Evolutionary conservation across 2,329 filamentous ascomycete genomes (phyloP).

Genomic region (Teratosphaeria destructans): DNA sequence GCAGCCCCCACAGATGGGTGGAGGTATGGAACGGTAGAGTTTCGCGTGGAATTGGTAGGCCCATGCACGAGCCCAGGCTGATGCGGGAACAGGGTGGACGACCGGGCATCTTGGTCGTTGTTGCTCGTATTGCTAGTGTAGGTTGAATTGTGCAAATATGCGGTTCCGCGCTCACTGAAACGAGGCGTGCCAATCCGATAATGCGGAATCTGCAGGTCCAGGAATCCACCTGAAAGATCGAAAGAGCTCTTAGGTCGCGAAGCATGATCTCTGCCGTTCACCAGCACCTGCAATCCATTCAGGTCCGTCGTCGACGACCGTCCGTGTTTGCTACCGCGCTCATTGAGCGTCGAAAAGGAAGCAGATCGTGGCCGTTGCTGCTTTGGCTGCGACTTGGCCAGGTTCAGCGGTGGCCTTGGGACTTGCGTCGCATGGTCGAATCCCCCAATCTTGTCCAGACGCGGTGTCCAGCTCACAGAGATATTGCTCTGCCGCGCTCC

Average conservation of each 20-base stretch:
- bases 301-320: slow-evolving; percentile 23
- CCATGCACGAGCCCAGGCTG: slow-evolving; percentile 22
- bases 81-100: slow-evolving; percentile 41
- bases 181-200: slow-evolving; percentile 74
- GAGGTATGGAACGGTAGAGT: slow-evolving; percentile 7
- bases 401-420: slow-evolving; percentile 13
- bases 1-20: slow-evolving; percentile 8
- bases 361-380: slow-evolving; percentile 45
- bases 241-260: slow-evolving; percentile 19
- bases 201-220: slow-evolving; percentile 53
- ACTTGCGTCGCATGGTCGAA: slow-evolving; percentile 5
- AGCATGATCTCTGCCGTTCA: slow-evolving; percentile 13
- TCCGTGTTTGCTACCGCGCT: slow-evolving; percentile 51
- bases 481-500: slow-evolving; percentile 9
- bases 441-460: slow-evolving; percentile 3
- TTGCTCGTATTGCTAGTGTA: slow-evolving; percentile 57
- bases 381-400: slow-evolving; percentile 11
- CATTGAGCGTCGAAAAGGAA: slow-evolving; percentile 65
- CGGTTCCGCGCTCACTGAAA: slow-evolving; percentile 67
- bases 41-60: neutral
- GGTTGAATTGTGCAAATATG: slow-evolving; percentile 66
- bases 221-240: slow-evolving; percentile 15
- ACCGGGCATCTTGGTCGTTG: slow-evolving; percentile 56
- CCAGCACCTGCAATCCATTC: slow-evolving; percentile 16
- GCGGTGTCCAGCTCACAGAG: slow-evolving; percentile 17